Evolutionary conservation across 352 stramenopile genomes (phyloP).

Genomic region (Pythium rhizo-oryzae): DNA sequence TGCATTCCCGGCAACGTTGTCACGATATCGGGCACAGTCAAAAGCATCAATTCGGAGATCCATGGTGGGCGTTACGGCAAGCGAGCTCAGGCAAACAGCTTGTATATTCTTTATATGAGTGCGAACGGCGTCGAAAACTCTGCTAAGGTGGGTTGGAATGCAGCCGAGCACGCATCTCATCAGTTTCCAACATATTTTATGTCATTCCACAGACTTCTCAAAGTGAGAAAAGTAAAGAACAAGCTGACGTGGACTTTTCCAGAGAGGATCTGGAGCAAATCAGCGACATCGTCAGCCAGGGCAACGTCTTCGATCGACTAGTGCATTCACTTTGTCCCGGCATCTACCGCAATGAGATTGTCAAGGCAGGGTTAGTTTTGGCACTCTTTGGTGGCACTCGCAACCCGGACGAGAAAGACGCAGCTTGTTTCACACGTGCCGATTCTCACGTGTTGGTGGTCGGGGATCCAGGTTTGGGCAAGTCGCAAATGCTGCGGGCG

Average conservation of each 20-base stretch:
- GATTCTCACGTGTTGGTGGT: constrained; percentile 95
- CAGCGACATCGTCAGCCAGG: constrained; percentile 73
- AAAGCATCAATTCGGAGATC: constrained; percentile 89
- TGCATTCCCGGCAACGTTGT: constrained; percentile 93
- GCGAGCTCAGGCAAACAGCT: constrained; percentile 72
- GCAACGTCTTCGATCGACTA: constrained; percentile 89
- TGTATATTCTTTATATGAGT: constrained; percentile 92
- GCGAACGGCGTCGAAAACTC: constrained; percentile 78
- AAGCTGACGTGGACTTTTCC: constrained; percentile 55
- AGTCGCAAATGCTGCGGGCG: constrained; percentile 91
- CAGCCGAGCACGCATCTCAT: background rate
- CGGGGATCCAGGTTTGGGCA: constrained; percentile 93
- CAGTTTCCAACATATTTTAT: background rate
- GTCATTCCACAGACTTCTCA: background rate
- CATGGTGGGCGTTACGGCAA: constrained; percentile 81
- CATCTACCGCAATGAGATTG: constrained; percentile 95
- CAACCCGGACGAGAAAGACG: constrained; percentile 37
- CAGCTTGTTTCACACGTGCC: constrained; percentile 58
- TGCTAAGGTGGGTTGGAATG: constrained; percentile 27
- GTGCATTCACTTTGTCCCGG: constrained; percentile 92
- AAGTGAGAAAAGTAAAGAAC: constrained; percentile 33
- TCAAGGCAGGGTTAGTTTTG: constrained; percentile 93
- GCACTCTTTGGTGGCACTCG: constrained; percentile 90
- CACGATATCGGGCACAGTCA: constrained; percentile 88
- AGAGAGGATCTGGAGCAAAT: constrained; percentile 88